A percentile compares a stretch with the other conserved stretches of the same genome.
Evolutionary conservation across 1,284 basidiomycete species (phyloP).

Genomic region (Termitomyces sp.): DNA sequence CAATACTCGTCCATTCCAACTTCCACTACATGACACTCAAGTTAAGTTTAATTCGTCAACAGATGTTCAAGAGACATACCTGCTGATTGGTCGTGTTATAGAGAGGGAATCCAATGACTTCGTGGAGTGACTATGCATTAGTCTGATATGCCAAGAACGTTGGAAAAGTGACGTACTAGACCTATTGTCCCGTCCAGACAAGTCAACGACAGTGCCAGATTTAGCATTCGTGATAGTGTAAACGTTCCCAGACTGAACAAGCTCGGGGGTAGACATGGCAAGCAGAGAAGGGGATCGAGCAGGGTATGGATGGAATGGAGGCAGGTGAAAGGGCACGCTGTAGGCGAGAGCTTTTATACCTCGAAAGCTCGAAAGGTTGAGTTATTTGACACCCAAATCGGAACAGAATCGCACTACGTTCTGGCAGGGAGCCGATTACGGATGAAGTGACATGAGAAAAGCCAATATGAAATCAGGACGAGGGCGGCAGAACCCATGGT

Average conservation of each 20-base stretch:
- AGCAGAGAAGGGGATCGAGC: background rate
- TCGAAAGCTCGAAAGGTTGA: background rate
- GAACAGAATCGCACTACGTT: conserved; percentile 8
- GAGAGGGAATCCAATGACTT: conserved; percentile 46
- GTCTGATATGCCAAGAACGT: background rate
- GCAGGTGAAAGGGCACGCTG: conserved; percentile 2
- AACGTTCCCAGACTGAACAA: conserved; percentile 26
- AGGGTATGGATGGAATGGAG: background rate
- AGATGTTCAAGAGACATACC: conserved; percentile 24
- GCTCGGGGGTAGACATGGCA: conserved; percentile 12
- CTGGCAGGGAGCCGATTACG: conserved; percentile 10
- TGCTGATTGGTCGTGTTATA: conserved; percentile 45
- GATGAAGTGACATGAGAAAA: conserved; percentile 1
- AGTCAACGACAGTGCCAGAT: conserved; percentile 45
- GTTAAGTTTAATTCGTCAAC: background rate
- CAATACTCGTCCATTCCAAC: conserved; percentile 31
- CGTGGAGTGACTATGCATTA: background rate
- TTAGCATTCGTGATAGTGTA: conserved; percentile 49
- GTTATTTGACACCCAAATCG: conserved; percentile 6
- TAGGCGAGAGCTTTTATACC: conserved; percentile 8
- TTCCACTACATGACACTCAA: conserved; percentile 36
- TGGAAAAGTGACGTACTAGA: conserved; percentile 29
- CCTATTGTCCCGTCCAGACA: conserved; percentile 45
- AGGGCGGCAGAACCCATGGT: background rate
- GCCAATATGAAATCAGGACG: background rate